These are phyloP conservation scores for Psidium guajava DNA, from an alignment of 345 rosid genomes.

Conservation along the genomic window DNA sequence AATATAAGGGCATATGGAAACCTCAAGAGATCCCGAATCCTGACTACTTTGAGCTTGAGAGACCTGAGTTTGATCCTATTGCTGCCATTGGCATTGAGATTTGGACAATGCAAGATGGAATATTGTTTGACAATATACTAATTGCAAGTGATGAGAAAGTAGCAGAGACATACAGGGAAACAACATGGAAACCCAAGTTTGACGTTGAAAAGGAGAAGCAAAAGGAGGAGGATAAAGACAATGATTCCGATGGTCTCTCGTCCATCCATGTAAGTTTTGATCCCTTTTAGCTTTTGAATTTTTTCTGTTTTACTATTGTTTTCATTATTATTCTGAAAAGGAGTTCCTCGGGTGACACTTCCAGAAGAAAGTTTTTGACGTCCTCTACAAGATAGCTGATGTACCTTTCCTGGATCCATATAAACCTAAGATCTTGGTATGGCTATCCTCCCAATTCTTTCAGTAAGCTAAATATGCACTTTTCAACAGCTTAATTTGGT, in stretches of 20 bases:
- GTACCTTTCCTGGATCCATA: slow-evolving; percentile 9
- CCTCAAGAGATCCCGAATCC: slow-evolving; percentile 43
- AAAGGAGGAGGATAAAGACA: slow-evolving; percentile 26
- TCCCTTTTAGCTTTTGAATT: not conserved
- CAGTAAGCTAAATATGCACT: not conserved
- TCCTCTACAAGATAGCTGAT: slow-evolving; percentile 18
- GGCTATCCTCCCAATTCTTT: not conserved
- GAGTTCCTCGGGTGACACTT: not conserved
- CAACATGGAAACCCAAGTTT: slow-evolving; percentile 39
- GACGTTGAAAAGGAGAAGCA: slow-evolving; percentile 32
- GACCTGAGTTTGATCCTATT: slow-evolving; percentile 40
- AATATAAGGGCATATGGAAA: slow-evolving; percentile 44
- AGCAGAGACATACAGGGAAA: slow-evolving; percentile 21
- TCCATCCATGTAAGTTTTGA: slow-evolving; percentile 19
- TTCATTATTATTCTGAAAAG: not conserved
- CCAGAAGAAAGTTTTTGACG: slow-evolving; percentile 14
- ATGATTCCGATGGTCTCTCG: slow-evolving; percentile 17
- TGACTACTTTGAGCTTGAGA: slow-evolving; percentile 28
- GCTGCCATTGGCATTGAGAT: slow-evolving; percentile 53
- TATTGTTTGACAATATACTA: slow-evolving; percentile 39
- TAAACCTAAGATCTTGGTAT: slow-evolving; percentile 13
- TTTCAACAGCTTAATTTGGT: not conserved
- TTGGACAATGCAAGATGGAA: slow-evolving; percentile 60
- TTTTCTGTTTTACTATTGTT: not conserved
- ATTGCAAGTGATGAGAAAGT: slow-evolving; percentile 29